Evolutionary conservation across 805 yeast species (phyloP).

Genomic region (Saturnispora zaruensis): DNA sequence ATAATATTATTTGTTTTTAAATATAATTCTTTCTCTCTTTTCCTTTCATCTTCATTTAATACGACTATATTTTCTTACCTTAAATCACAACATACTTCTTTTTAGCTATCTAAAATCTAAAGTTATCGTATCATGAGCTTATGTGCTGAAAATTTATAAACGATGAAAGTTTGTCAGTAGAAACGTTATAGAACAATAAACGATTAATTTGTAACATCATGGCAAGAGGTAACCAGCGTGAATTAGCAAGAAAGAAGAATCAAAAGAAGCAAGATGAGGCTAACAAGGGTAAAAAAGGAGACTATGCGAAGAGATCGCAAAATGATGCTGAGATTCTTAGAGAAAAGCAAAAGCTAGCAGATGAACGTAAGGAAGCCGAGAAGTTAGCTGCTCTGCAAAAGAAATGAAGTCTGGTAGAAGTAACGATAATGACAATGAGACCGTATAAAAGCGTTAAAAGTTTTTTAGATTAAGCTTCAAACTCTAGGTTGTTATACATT

Average conservation of each 20-base stretch:
- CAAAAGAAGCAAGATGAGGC: slow-evolving; percentile 67
- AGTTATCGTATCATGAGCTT: not conserved
- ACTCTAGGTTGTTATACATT: too few relatives aligned
- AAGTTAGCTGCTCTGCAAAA: slow-evolving; percentile 17
- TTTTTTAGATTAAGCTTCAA: too few relatives aligned
- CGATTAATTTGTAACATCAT: slow-evolving; percentile 28
- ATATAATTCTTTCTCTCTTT: not conserved
- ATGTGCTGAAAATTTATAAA: not conserved
- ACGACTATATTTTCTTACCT: not conserved
- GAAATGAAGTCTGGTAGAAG: not conserved
- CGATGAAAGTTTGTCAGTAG: not conserved
- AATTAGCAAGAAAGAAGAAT: slow-evolving; percentile 83
- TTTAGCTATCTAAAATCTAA: not conserved
- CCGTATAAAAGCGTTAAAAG: not conserved
- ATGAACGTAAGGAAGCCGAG: slow-evolving; percentile 31
- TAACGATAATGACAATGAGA: not conserved
- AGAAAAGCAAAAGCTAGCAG: slow-evolving; percentile 77
- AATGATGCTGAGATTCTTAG: slow-evolving; percentile 86
- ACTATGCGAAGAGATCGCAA: slow-evolving; percentile 79
- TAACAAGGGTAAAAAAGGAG: slow-evolving; percentile 68
- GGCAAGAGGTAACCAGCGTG: slow-evolving; percentile 98
- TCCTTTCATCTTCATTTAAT: not conserved
- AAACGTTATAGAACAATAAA: not conserved
- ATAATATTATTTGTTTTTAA: not conserved
- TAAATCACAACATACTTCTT: too few relatives aligned